Base-by-base conservation (phyloP, 2,329 filamentous ascomycete genomes). In the Raffaelea ambrosiae region DNA sequence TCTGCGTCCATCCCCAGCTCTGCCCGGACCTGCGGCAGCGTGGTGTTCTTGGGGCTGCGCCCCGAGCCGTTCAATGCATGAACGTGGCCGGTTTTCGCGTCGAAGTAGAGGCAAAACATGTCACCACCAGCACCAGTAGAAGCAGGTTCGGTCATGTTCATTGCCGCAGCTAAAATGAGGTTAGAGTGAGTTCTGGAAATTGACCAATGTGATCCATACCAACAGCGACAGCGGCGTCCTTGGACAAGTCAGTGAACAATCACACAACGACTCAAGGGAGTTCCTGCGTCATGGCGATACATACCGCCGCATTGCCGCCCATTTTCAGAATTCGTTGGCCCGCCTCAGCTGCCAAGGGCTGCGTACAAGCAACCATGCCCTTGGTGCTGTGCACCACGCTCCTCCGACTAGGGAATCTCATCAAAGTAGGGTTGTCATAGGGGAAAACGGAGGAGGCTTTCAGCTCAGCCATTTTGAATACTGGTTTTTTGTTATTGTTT, bases 31-130 rank as follows among this genome's bases (percentile, higher is more conserved):
- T 44, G 42, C 4, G 26, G 26, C 42, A 44, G 42, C 9, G 42
- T 44, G n/a, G 42, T 44, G 42, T 44, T 44, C 31, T 44, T 35
- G 8, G 42, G 42, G n/a, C 42, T 44, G n/a, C 29, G 42, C 4
- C 29, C 29, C 4, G 42, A 44, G 31, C 42, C 42, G n/a, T 36
- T 22, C 22, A 23, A 26, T 31, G 29, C 29, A 19, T 36, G 29
- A 21, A 16, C 5, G 8, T 22, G n/a, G 26, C 3, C 20, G n/a
- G 42, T 44, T 18, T 20, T 20, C 8, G 22, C 20, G 16, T 33
- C 31, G 31, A 22, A 22, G 20, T 47, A 47, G n/a, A 40, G 42
- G 20, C 8, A 39, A 18, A 39, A 39, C 36, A 39, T 39, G 36
- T 39, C 36, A 8, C 36, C 36, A 8, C 36, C 36, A 7, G 36